Base-by-base conservation (phyloP, 2,329 filamentous ascomycete species). In the Colletotrichum tropicale region DNA sequence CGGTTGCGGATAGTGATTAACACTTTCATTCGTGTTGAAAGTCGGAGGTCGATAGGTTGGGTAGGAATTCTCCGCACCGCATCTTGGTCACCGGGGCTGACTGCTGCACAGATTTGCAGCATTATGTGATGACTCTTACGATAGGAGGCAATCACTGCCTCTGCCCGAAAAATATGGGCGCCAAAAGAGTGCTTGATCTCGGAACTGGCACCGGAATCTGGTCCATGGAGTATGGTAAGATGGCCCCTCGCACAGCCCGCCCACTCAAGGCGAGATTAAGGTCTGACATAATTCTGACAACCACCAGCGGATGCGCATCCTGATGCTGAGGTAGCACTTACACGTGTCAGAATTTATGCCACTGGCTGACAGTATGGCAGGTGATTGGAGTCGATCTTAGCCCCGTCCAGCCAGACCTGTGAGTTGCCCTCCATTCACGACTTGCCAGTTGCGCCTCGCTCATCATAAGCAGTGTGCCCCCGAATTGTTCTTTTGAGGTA, bases 121-220 rank as follows among this genome's bases (percentile, higher is more conserved):
- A 86, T 70, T 80, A 84, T 38, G 74, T 85, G 0, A 83, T 82
- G 56, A 56, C 74, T 0, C 74, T 86, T 7, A 84, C 82, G 0
- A 78, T 83, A 18, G 79, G 81, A 1, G 80, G 80, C 6, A 81
- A 82, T 32, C 78, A 85, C 0, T 81, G 77, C 28, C 56, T 80
- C 0, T 78, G 77, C 5, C 84, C 84, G 1, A 68, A 70, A 7
- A 76, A 75, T 9, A 73, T 81, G 16, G 79, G 76, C 5, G 65
- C 82, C 10, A 66, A 74, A 10, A 82, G 80, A 6, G 81, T 85
- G 13, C 80, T 89, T 3, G 88, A 90, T 79, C 78, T 88, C 52
- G 88, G 88, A n/a, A 88, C 87, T 3, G 88, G 88, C 0, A 89
- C 87, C 12, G 87, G 87, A 12, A 79, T 83, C 10, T 87, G 85